phyloP scores from a whole-genome alignment of 163 green algal species.

The Scenedesmus sp. region DNA sequence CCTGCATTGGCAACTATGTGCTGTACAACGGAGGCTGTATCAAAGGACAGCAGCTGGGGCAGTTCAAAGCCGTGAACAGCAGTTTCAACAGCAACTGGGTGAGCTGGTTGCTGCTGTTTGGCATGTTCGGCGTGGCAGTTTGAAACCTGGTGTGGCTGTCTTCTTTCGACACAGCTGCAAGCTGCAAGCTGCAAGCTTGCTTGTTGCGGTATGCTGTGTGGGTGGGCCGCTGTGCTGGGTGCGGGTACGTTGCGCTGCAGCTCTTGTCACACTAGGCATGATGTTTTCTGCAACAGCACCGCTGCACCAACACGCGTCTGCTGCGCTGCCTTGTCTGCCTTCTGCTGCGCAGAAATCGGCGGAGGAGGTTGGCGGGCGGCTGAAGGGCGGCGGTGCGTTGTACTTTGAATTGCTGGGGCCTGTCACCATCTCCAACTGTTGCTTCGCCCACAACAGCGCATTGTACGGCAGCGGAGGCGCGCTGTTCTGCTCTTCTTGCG shows the following conservation, averaged over 20 bases:
- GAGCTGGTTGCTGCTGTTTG: not conserved
- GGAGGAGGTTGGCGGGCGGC: not conserved
- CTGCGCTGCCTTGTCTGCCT: not conserved
- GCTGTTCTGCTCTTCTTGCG: not conserved
- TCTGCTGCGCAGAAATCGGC: slow-evolving; percentile 27
- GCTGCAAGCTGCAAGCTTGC: too few species aligned
- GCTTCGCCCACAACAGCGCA: slow-evolving; percentile 17
- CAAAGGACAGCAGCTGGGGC: not conserved
- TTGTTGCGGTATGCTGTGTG: too few species aligned
- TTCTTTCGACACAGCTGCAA: too few species aligned
- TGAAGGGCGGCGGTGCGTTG: slow-evolving; percentile 2
- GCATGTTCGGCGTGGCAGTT: too few species aligned
- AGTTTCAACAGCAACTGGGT: slow-evolving; percentile 31
- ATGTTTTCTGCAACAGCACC: not conserved
- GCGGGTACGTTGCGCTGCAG: too few species aligned
- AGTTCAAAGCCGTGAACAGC: not conserved
- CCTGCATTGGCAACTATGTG: slow-evolving; percentile 1
- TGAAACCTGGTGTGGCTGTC: too few species aligned
- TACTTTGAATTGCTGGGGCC: not conserved
- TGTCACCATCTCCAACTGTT: not conserved
- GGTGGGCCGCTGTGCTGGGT: too few species aligned
- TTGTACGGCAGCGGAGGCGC: slow-evolving; percentile 4
- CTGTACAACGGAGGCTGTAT: slow-evolving; percentile 14
- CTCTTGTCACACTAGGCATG: not conserved
- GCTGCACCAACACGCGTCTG: not conserved